Evolutionary conservation across 2,329 filamentous ascomycete species (phyloP).

Genomic region (Harringtonia lauricola): DNA sequence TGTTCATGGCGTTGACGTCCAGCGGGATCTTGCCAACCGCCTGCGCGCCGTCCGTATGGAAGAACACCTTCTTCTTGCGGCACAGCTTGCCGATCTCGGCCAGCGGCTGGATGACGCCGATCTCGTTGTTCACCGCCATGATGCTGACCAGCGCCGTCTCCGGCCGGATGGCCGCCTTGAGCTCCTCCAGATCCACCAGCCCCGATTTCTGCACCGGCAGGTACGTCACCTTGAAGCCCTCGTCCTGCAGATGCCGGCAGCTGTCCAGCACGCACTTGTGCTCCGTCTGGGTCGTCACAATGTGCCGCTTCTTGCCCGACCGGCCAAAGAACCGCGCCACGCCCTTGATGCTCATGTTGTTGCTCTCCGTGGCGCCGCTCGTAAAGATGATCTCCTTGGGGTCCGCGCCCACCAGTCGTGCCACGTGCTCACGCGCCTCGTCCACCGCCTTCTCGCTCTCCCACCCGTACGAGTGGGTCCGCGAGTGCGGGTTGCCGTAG

Average conservation of each 20-base stretch:
- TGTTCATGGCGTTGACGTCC: slow-evolving; percentile 95
- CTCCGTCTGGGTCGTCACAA: slow-evolving; percentile 94
- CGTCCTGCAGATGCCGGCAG: slow-evolving; percentile 91
- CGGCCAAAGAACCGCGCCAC: slow-evolving; percentile 92
- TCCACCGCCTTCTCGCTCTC: slow-evolving; percentile 94
- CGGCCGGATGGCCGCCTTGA: slow-evolving; percentile 80
- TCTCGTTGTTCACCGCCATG: slow-evolving; percentile 99
- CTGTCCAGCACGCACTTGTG: slow-evolving; percentile 99
- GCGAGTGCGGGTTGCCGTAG: slow-evolving; percentile 94
- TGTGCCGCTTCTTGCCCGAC: slow-evolving; percentile 93
- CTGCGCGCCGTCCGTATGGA: slow-evolving; percentile 94
- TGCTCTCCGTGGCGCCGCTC: slow-evolving; percentile 94
- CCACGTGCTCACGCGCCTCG: slow-evolving; percentile 72
- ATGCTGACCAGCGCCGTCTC: slow-evolving; percentile 90
- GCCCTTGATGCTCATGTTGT: slow-evolving; percentile 99
- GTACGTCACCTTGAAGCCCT: slow-evolving; percentile 96
- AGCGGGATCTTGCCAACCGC: slow-evolving; percentile 97
- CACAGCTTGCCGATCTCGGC: slow-evolving; percentile 90
- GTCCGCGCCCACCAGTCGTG: slow-evolving; percentile 81
- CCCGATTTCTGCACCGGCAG: slow-evolving; percentile 81
- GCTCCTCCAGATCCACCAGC: slow-evolving; percentile 70
- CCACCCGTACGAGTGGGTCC: slow-evolving; percentile 97
- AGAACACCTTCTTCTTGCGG: slow-evolving; percentile 86
- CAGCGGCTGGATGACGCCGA: slow-evolving; percentile 95
- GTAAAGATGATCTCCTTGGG: slow-evolving; percentile 99